phyloP scores from a whole-genome alignment of 1,284 basidiomycete species.

The Trametes sp. region DNA sequence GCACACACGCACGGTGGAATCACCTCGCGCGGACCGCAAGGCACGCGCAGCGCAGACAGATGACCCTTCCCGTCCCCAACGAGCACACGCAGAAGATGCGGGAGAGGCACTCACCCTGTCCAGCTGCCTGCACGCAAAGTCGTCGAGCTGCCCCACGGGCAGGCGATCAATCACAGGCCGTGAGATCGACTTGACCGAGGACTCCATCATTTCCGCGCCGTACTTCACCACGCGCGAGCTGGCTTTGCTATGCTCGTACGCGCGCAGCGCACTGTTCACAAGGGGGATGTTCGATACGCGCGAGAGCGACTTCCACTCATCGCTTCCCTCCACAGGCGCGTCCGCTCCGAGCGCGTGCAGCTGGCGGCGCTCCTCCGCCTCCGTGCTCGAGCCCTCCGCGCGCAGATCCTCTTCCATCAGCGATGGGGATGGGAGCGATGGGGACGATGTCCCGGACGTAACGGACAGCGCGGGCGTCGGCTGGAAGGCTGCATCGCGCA shows the following conservation, averaged over 20 bases:
- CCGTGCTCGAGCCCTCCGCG: conserved; percentile 21
- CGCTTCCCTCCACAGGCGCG: conserved; percentile 18
- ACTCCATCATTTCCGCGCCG: conserved; percentile 89
- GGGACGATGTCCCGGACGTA: conserved; percentile 44
- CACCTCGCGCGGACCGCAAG: conserved; percentile 20
- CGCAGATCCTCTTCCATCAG: conserved; percentile 32
- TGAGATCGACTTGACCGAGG: conserved; percentile 83
- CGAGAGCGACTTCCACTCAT: conserved; percentile 55
- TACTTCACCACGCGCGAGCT: conserved; percentile 87
- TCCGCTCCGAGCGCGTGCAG: conserved; percentile 3
- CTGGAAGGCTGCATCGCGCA: conserved; percentile 44
- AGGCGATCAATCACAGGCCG: conserved; percentile 85
- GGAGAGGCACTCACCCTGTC: conserved; percentile 64
- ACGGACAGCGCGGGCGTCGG: conserved; percentile 47
- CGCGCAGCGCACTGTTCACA: conserved; percentile 73
- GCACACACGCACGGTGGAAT: background rate
- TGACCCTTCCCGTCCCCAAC: conserved; percentile 16
- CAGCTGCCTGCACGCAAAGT: conserved; percentile 87
- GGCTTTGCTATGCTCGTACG: conserved; percentile 81
- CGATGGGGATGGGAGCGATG: conserved; percentile 41
- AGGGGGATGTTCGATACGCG: conserved; percentile 60
- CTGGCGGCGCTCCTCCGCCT: background rate
- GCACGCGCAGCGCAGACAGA: conserved; percentile 23
- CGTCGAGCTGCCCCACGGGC: conserved; percentile 81
- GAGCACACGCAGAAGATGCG: background rate